These are phyloP conservation scores for Wickerhamiella cacticola DNA, from an alignment of 805 yeast species.

Conservation along the genomic window DNA sequence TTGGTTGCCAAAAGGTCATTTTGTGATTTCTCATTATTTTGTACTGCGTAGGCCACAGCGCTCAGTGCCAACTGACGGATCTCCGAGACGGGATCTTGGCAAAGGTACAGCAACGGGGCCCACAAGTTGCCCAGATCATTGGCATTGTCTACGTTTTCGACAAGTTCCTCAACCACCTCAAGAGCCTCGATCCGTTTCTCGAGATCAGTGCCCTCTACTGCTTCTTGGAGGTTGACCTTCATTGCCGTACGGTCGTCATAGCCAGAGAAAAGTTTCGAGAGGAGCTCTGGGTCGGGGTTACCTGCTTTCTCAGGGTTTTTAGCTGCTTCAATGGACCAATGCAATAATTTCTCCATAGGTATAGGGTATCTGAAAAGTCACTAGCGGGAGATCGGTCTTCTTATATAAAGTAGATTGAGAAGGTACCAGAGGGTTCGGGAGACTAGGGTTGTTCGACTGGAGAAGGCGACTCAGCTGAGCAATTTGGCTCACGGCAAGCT, in stretches of 20 bases:
- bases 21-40: conserved; percentile 74
- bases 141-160: conserved; percentile 90
- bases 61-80: conserved; percentile 54
- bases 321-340: conserved; percentile 82
- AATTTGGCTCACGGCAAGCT: too few species aligned
- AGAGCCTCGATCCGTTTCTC: conserved; percentile 64
- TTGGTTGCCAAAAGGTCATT: conserved; percentile 37
- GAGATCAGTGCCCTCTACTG: conserved; percentile 41
- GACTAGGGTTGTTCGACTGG: too few species aligned
- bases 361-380: too few species aligned
- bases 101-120: conserved; percentile 55
- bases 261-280: conserved; percentile 57
- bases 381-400: not conserved
- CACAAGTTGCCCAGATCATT: conserved; percentile 82
- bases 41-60: conserved; percentile 81
- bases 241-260: conserved; percentile 84
- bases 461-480: too few species aligned
- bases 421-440: conserved; percentile 3
- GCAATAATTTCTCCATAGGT: conserved; percentile 84
- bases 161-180: conserved; percentile 85
- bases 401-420: conserved; percentile 1
- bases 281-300: conserved; percentile 66
- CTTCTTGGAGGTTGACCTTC: conserved; percentile 60
- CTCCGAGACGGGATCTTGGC: conserved; percentile 32
- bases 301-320: conserved; percentile 39